Percentiles rank a stretch among this genome's conserved stretches.
phyloP scores from a whole-genome alignment of 2,329 filamentous ascomycete species.

The Zasmidium cellare region DNA sequence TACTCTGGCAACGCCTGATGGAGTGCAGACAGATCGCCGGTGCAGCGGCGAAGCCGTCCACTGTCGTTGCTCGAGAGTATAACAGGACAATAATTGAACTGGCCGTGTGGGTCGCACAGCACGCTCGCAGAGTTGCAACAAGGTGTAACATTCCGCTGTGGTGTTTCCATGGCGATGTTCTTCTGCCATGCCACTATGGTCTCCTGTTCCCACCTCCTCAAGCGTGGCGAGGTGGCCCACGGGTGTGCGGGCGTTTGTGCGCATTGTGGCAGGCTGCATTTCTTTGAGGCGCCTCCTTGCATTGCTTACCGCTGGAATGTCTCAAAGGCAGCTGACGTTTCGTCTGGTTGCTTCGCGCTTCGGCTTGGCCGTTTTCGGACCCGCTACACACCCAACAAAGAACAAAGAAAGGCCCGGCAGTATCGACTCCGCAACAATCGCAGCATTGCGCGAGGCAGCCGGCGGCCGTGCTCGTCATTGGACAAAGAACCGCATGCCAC shows the following conservation, averaged over 20 bases:
- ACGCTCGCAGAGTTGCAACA: conserved; percentile 28
- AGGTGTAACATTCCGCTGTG: conserved; percentile 28
- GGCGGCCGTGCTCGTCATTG: conserved; percentile 31
- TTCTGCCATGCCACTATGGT: conserved; percentile 20
- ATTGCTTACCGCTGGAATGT: conserved; percentile 33
- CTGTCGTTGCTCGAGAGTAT: conserved; percentile 13
- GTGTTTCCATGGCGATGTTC: conserved; percentile 29
- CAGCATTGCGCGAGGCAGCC: conserved; percentile 26
- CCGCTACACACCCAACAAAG: conserved; percentile 33
- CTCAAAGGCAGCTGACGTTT: conserved; percentile 31
- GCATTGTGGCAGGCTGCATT: conserved; percentile 31
- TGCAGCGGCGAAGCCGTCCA: conserved; percentile 15
- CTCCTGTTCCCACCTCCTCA: conserved; percentile 16
- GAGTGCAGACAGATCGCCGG: conserved; percentile 13
- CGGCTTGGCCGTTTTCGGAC: conserved; percentile 34
- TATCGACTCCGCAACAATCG: conserved; percentile 34
- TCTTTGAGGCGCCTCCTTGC: conserved; percentile 23
- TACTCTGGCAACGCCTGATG: conserved; percentile 12
- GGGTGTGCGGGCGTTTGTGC: conserved; percentile 25
- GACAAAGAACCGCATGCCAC: conserved; percentile 36
- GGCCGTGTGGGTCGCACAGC: conserved; percentile 25
- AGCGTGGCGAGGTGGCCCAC: conserved; percentile 12
- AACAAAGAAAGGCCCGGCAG: conserved; percentile 35
- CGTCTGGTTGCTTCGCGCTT: conserved; percentile 24
- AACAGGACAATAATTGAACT: conserved; percentile 22